These are phyloP conservation scores for Closterium sp. DNA, from an alignment of 139 green algal species.

Conservation along the genomic window DNA sequence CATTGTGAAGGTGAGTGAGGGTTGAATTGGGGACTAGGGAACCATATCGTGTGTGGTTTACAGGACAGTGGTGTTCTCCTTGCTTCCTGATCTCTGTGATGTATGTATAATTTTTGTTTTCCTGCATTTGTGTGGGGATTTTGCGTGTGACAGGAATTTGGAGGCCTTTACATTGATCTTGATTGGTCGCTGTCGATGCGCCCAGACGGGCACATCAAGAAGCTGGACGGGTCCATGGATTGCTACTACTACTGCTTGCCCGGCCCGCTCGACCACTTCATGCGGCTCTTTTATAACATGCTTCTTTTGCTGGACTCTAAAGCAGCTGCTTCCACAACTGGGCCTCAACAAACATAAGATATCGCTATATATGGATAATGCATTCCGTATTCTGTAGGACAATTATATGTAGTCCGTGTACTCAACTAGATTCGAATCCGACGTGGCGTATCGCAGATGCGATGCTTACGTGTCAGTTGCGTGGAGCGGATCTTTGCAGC, in stretches of 20 bases:
- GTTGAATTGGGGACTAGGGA: too few species aligned
- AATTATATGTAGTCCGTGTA: neutral
- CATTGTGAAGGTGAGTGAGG: neutral
- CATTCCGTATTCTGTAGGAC: neutral
- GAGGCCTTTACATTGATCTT: neutral
- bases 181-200: neutral
- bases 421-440: neutral
- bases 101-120: too few species aligned
- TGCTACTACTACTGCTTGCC: conserved; percentile 7
- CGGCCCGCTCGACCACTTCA: neutral
- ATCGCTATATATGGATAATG: neutral
- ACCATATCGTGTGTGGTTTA: too few species aligned
- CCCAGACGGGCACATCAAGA: neutral
- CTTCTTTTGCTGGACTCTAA: neutral
- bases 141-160: neutral
- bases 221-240: neutral
- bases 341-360: neutral
- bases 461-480: neutral
- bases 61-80: too few species aligned
- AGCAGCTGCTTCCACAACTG: neutral
- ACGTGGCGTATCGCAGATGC: neutral
- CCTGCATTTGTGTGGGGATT: too few species aligned
- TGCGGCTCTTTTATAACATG: neutral
- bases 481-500: neutral
- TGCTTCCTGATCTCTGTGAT: too few species aligned